Conservation (phyloP, 306 rosid genomes). For the Alnus rubra region DNA sequence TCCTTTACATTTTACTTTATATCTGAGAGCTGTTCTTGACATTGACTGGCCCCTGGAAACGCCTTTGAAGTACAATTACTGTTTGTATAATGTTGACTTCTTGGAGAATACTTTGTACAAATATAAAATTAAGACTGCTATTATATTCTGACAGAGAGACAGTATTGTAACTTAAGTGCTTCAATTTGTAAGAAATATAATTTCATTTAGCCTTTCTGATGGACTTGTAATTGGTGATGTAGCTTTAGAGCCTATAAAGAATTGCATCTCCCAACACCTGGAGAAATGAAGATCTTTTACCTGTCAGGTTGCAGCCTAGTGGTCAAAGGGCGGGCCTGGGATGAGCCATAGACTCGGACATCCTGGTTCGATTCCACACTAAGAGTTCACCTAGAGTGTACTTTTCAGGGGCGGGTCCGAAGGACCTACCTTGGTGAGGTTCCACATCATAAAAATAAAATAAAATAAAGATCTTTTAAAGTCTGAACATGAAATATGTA, state of each 20-base stretch:
- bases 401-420: too few relatives aligned
- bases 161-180: conserved; percentile 48
- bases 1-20: conserved; percentile 34
- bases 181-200: conserved; percentile 24
- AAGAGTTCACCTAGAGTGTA: too few relatives aligned
- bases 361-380: too few relatives aligned
- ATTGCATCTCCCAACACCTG: background rate
- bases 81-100: conserved; percentile 53
- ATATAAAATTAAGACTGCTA: conserved; percentile 47
- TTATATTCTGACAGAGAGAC: conserved; percentile 43
- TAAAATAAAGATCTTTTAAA: background rate
- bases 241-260: too few relatives aligned
- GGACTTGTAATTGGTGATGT: background rate
- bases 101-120: conserved; percentile 51
- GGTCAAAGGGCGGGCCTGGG: too few relatives aligned
- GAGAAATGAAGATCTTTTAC: background rate
- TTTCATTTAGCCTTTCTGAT: conserved; percentile 7
- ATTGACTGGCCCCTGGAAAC: conserved; percentile 36
- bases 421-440: too few relatives aligned
- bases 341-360: too few relatives aligned
- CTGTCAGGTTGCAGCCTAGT: background rate
- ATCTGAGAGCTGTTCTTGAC: conserved; percentile 42
- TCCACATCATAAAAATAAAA: too few relatives aligned
- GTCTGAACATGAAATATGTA: too few relatives aligned
- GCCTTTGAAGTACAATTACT: conserved; percentile 44